Base-by-base conservation (phyloP, 305 asterid species). In the Plantago coronopus region DNA sequence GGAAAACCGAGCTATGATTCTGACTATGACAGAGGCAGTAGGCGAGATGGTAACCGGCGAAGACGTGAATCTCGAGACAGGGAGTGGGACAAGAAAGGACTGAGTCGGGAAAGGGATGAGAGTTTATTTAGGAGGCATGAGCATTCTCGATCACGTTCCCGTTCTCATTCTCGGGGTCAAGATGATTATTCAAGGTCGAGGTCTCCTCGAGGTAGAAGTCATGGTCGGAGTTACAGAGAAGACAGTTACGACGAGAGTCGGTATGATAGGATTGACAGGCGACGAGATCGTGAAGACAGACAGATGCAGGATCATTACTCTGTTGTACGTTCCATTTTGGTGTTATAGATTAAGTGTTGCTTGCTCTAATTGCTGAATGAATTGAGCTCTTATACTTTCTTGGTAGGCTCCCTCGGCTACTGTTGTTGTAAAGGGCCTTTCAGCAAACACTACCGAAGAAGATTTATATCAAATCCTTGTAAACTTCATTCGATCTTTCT, bases 371-470 rank as follows among this genome's bases (percentile, higher is more conserved):
- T 64, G 57, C 55, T 60, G 38, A 60, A 62, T 31, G 62, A 48
- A 50, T 57, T 61, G 63, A 57, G 18, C 27, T 43, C 44, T 49
- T 72, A 34, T 53, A 21, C 59, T 48, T 45, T 68, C 63, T 73
- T 66, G 78, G 63, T 64, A 93, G 98, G 89, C 87, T 69, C 97
- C 98, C 43, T 86, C 98, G 67, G 97, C 96, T 69, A 88, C 97
- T 20, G 91, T 93, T 46, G 96, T 93, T 76, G 95, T 89, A 31
- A 93, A 93, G 83, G 97, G 98, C 48, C 97, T 93, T 67, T 83
- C 98, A 23, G 96, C 80, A 67, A 89, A 87, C 88, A 89, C 97
- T 22, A 83, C 95, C 11, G 98, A 93, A 75, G 97, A 93, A 82
- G 95, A 93, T 83, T 71, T 93, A 74, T 89, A 86, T 73, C 97